phyloP scores from a whole-genome alignment of 2,329 filamentous ascomycete species.

The Stemphylium beticola region DNA sequence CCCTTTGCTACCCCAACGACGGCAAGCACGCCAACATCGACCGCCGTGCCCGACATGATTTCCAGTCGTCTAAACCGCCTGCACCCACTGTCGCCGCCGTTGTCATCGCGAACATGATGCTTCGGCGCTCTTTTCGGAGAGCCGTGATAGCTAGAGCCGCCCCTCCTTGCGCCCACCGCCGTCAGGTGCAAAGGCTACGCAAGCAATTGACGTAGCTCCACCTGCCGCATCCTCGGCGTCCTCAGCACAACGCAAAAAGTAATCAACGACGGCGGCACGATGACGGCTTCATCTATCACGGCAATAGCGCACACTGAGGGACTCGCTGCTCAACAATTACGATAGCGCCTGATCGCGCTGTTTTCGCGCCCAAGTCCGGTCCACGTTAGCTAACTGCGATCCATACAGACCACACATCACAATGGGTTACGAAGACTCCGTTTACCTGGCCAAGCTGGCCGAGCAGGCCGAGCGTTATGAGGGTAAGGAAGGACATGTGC shows the following conservation, averaged over 20 bases:
- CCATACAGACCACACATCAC: slow-evolving; percentile 54
- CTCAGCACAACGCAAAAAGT: neutral
- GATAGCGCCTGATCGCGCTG: slow-evolving; percentile 15
- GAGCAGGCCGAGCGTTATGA: slow-evolving; percentile 99
- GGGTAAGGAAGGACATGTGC: slow-evolving; percentile 63
- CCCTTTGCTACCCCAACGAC: slow-evolving; percentile 27
- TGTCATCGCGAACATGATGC: slow-evolving; percentile 13
- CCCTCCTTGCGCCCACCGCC: slow-evolving; percentile 39
- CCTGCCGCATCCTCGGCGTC: slow-evolving; percentile 6
- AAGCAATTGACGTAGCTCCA: slow-evolving; percentile 21
- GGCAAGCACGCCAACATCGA: slow-evolving; percentile 16
- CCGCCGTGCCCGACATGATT: slow-evolving; percentile 28
- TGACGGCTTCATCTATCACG: slow-evolving; percentile 13
- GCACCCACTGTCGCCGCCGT: slow-evolving; percentile 12
- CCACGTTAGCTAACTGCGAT: slow-evolving; percentile 32
- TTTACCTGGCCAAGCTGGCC: slow-evolving; percentile 99
- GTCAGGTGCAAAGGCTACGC: slow-evolving; percentile 27
- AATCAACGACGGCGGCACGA: neutral
- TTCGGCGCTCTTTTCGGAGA: slow-evolving; percentile 19
- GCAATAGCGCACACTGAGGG: slow-evolving; percentile 26
- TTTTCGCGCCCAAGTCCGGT: slow-evolving; percentile 18
- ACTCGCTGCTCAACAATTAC: slow-evolving; percentile 22
- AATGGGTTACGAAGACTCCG: slow-evolving; percentile 99
- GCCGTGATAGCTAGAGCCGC: slow-evolving; percentile 27
- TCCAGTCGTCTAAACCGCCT: slow-evolving; percentile 16